Conservation (phyloP, 163 green algal genomes). For the Trebouxiophyceae sp. region DNA sequence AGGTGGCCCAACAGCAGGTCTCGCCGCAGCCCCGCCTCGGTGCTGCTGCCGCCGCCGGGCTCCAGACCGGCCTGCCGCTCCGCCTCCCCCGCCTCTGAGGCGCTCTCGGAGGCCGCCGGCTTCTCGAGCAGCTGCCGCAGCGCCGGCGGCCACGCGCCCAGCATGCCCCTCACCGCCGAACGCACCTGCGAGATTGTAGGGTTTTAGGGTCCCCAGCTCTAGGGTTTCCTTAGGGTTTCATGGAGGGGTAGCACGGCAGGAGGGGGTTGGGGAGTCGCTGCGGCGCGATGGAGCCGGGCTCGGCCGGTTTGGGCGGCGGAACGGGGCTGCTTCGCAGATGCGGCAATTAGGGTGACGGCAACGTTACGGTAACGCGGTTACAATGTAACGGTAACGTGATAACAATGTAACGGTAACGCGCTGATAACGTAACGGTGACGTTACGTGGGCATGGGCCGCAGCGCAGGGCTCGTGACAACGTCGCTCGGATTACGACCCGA, state of each 20-base stretch:
- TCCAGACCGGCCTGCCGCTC: neutral
- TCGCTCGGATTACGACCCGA: too few relatives aligned
- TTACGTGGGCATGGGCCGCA: too few relatives aligned
- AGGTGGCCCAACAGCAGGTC: conserved; percentile 47
- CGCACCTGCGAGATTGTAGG: neutral
- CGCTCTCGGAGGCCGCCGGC: neutral
- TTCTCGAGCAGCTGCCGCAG: conserved; percentile 5
- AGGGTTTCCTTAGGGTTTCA: neutral
- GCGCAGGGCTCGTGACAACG: too few relatives aligned
- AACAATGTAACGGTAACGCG: too few relatives aligned
- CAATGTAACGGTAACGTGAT: too few relatives aligned
- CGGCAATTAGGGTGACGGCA: too few relatives aligned
- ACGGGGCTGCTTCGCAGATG: too few relatives aligned
- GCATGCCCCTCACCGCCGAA: neutral
- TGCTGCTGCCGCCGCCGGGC: neutral
- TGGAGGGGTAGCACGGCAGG: neutral
- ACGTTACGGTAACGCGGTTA: too few relatives aligned
- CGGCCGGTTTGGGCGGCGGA: too few relatives aligned
- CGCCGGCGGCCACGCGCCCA: conserved; percentile 4
- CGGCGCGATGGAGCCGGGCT: too few relatives aligned
- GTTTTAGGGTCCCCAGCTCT: too few relatives aligned
- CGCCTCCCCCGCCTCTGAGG: neutral
- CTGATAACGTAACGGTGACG: too few relatives aligned
- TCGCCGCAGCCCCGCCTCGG: conserved; percentile 7
- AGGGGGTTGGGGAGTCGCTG: neutral